phyloP scores from a whole-genome alignment of 2,329 filamentous ascomycete genomes.

The Tolypocladium ophioglossoides region DNA sequence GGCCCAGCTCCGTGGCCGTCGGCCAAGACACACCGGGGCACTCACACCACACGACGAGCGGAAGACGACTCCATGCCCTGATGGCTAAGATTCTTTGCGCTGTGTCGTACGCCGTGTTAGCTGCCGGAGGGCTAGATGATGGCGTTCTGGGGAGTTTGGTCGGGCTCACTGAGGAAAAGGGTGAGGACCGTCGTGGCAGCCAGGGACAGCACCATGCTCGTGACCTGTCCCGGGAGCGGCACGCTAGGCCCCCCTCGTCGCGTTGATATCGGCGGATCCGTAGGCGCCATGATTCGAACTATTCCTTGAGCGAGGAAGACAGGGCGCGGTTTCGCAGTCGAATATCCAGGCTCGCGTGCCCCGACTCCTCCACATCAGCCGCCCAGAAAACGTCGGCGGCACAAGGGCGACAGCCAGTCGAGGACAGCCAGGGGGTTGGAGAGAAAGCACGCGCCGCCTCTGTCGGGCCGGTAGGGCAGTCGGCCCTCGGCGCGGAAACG shows the following conservation, averaged over 20 bases:
- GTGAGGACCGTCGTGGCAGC: conserved; percentile 23
- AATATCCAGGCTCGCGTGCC: too few relatives aligned
- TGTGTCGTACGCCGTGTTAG: conserved; percentile 6
- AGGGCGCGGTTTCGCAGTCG: too few relatives aligned
- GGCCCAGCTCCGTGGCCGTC: neutral
- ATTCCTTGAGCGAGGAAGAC: too few relatives aligned
- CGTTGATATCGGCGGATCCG: neutral
- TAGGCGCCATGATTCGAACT: neutral
- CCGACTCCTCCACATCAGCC: too few relatives aligned
- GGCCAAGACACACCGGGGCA: conserved; percentile 1
- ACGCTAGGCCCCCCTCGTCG: neutral
- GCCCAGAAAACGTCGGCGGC: too few relatives aligned
- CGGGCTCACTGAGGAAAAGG: conserved; percentile 23
- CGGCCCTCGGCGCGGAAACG: too few relatives aligned
- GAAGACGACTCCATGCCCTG: conserved; percentile 28
- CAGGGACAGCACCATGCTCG: conserved; percentile 12
- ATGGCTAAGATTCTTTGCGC: conserved; percentile 26
- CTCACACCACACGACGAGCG: conserved; percentile 33
- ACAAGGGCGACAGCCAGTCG: too few relatives aligned
- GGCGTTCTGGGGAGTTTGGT: too few relatives aligned
- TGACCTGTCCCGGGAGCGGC: neutral
- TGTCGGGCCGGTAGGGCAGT: too few relatives aligned
- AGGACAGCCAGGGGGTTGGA: too few relatives aligned
- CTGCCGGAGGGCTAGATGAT: too few relatives aligned
- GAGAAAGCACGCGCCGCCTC: too few relatives aligned